Percentiles rank a stretch among this genome's conserved stretches.
These are phyloP conservation scores for Chaetomiaceae sp. DNA, from an alignment of 2,329 filamentous ascomycete species.

Conservation along the genomic window DNA sequence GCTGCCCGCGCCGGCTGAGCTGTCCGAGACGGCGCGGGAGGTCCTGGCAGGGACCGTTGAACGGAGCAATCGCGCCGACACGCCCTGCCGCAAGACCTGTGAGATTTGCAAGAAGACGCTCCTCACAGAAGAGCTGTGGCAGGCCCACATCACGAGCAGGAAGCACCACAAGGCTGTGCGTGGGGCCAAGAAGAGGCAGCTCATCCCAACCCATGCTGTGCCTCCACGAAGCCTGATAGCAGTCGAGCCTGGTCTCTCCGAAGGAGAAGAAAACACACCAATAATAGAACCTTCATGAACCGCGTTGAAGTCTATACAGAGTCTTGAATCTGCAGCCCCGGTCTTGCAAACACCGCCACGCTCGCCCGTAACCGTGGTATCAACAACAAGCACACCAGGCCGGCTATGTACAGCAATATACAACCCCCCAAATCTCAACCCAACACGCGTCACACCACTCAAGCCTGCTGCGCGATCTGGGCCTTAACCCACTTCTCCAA, in stretches of 20 bases:
- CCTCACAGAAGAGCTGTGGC: slow-evolving; percentile 51
- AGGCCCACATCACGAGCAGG: slow-evolving; percentile 41
- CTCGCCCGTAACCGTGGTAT: slow-evolving; percentile 2
- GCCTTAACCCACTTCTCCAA: slow-evolving; percentile 79
- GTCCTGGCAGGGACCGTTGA: slow-evolving; percentile 50
- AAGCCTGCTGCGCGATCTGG: slow-evolving; percentile 44
- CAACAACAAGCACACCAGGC: neutral
- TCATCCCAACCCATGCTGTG: slow-evolving; percentile 6
- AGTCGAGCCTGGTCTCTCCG: neutral
- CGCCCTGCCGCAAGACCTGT: slow-evolving; percentile 59
- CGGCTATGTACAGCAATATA: slow-evolving; percentile 1
- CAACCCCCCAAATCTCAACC: slow-evolving; percentile 54
- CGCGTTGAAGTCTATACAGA: neutral
- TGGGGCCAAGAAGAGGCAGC: slow-evolving; percentile 16
- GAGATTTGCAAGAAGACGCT: slow-evolving; percentile 65
- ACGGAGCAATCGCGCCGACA: slow-evolving; percentile 48
- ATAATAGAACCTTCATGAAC: neutral
- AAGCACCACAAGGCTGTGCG: slow-evolving; percentile 32
- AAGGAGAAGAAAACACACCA: neutral
- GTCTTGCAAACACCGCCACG: too few species aligned
- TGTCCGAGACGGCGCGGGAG: slow-evolving; percentile 47
- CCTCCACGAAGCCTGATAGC: slow-evolving; percentile 10
- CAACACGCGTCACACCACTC: slow-evolving; percentile 17
- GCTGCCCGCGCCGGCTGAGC: slow-evolving; percentile 47
- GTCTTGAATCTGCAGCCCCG: too few species aligned